Evolutionary conservation across 2,329 filamentous ascomycete species (phyloP).

Genomic region (Lasiodiplodia citricola): DNA sequence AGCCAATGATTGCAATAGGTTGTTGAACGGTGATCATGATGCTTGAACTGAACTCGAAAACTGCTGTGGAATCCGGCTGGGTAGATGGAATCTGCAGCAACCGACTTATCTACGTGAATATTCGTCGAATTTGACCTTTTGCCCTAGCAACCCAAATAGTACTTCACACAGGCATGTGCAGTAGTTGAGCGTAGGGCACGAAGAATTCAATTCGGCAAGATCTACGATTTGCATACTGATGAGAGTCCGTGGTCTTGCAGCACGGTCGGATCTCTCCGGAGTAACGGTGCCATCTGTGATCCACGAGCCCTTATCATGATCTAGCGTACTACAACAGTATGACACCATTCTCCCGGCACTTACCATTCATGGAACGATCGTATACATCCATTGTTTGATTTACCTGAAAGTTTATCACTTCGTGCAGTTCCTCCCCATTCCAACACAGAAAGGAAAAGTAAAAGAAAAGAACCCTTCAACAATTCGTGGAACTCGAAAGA

Average conservation of each 20-base stretch:
- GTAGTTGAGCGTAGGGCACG: neutral
- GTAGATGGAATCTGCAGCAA: neutral
- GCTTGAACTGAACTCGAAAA: neutral
- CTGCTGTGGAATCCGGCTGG: neutral
- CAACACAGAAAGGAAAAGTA: too few relatives aligned
- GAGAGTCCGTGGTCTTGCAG: neutral
- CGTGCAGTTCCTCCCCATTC: too few relatives aligned
- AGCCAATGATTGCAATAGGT: constrained; percentile 44
- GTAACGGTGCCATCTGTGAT: neutral
- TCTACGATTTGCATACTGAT: neutral
- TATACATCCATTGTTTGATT: too few relatives aligned
- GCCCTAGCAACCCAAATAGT: too few relatives aligned
- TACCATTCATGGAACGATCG: too few relatives aligned
- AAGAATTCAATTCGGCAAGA: neutral
- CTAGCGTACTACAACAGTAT: too few relatives aligned
- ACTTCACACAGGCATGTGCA: neutral
- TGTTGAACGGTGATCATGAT: constrained; percentile 24
- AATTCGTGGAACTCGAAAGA: too few relatives aligned
- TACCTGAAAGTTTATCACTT: too few relatives aligned
- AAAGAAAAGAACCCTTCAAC: too few relatives aligned
- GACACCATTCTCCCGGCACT: too few relatives aligned
- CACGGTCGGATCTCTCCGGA: neutral
- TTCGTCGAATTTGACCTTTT: neutral
- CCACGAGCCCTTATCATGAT: too few relatives aligned
- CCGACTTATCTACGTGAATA: neutral